Percentiles rank a stretch among this genome's conserved stretches.
These are phyloP conservation scores for Comarum palustre DNA, from an alignment of 306 rosid genomes.

Conservation along the genomic window DNA sequence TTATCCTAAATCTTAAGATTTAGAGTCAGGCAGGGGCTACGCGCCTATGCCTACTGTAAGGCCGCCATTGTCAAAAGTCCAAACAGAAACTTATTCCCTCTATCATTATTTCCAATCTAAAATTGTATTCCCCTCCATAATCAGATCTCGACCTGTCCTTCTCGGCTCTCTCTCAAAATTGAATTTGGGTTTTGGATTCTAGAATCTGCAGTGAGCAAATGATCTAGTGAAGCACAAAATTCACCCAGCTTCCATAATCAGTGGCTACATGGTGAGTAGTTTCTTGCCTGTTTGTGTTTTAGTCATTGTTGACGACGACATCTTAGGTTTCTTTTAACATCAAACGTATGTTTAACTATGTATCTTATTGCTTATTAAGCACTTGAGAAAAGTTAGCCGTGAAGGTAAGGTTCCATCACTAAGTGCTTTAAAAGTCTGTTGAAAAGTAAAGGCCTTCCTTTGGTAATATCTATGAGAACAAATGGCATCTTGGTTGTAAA, in stretches of 20 bases:
- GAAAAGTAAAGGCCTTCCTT: not conserved
- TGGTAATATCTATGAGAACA: not conserved
- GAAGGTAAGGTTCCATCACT: constrained; percentile 45
- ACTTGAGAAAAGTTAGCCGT: constrained; percentile 81
- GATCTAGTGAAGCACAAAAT: constrained; percentile 92
- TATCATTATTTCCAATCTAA: too few species aligned
- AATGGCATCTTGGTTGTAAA: not conserved
- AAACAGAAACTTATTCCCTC: too few species aligned
- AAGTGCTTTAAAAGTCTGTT: constrained; percentile 9
- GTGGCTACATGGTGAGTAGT: constrained; percentile 76
- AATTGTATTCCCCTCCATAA: too few species aligned
- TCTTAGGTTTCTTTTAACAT: not conserved
- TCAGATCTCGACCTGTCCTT: too few species aligned
- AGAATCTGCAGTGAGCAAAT: constrained; percentile 78
- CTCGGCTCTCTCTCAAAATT: too few species aligned
- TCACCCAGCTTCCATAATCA: constrained; percentile 95
- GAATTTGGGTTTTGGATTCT: too few species aligned
- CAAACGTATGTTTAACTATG: not conserved
- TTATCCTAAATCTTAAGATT: too few species aligned
- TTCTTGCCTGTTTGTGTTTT: not conserved
- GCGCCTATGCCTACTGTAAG: too few species aligned
- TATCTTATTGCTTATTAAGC: constrained; percentile 37
- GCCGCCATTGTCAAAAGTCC: too few species aligned
- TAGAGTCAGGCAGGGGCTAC: too few species aligned
- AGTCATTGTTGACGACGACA: not conserved